phyloP scores from a whole-genome alignment of 176 grass and related monocot species.

The Eremochloa ophiuroides region DNA sequence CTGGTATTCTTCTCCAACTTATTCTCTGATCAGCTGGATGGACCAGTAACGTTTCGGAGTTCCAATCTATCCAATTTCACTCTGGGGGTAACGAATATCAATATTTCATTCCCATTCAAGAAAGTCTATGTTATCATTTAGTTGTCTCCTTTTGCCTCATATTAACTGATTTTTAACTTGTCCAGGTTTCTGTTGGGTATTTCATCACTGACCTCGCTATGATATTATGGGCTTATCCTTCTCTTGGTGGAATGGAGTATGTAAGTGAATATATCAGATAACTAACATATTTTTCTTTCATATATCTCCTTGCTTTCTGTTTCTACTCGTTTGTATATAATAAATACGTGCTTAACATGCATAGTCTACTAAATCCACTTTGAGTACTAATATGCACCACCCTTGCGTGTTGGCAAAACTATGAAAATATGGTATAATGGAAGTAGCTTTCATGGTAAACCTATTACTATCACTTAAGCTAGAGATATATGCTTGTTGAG shows the following conservation, averaged over 20 bases:
- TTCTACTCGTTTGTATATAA: background rate
- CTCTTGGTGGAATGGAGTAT: slow-evolving; percentile 92
- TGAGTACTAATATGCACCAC: background rate
- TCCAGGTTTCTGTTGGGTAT: slow-evolving; percentile 90
- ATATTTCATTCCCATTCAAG: slow-evolving; percentile 4
- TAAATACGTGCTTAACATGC: background rate
- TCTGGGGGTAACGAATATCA: slow-evolving; percentile 64
- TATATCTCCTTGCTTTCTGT: background rate
- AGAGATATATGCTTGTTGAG: background rate
- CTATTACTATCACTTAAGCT: background rate
- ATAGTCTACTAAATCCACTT: background rate
- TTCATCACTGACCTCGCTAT: slow-evolving; percentile 84
- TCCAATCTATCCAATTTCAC: slow-evolving; percentile 82
- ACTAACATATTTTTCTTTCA: slow-evolving; percentile 7
- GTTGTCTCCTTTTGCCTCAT: slow-evolving; percentile 4
- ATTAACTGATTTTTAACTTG: slow-evolving; percentile 19
- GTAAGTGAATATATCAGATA: slow-evolving; percentile 51
- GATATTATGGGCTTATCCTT: slow-evolving; percentile 92
- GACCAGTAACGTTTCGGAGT: slow-evolving; percentile 65
- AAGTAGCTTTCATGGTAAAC: background rate
- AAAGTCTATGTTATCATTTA: slow-evolving; percentile 17
- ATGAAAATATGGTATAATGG: background rate
- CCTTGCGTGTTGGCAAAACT: background rate
- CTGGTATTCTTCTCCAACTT: slow-evolving; percentile 87
- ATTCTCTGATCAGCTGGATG: slow-evolving; percentile 80